These are phyloP conservation scores for Diospyros kaki DNA, from an alignment of 148 eudicot species.

Conservation along the genomic window DNA sequence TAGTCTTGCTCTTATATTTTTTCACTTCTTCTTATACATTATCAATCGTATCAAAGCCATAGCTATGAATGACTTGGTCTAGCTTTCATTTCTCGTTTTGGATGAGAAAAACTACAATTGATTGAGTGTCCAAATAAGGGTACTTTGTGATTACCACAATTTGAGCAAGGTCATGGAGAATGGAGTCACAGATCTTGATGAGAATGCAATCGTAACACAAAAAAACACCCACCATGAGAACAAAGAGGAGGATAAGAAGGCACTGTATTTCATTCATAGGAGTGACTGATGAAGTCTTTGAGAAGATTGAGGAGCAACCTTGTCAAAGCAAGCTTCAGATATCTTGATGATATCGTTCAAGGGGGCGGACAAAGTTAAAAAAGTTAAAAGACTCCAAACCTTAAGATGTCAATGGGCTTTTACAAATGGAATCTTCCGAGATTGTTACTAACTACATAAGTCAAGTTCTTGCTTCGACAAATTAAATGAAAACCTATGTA, in stretches of 20 bases:
- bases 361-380: neutral
- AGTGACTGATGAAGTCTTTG: conserved; percentile 1
- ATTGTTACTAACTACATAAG: too few species aligned
- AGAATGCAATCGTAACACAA: neutral
- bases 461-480: neutral
- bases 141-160: neutral
- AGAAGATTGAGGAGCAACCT: conserved; percentile 10
- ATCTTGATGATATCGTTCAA: neutral
- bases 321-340: neutral
- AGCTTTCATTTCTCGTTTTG: neutral
- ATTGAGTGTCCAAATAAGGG: neutral
- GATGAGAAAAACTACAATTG: too few species aligned
- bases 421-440: neutral
- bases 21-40: neutral
- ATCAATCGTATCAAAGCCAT: neutral
- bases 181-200: neutral
- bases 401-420: neutral
- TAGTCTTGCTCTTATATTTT: too few species aligned
- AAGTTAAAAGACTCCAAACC: neutral
- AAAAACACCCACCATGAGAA: too few species aligned
- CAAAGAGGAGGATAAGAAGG: neutral
- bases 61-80: neutral
- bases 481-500: neutral
- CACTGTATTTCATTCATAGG: conserved; percentile 2
- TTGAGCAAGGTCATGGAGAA: neutral